These are phyloP conservation scores for Monosporascus sp. DNA, from an alignment of 2,329 filamentous ascomycete genomes.

Conservation along the genomic window DNA sequence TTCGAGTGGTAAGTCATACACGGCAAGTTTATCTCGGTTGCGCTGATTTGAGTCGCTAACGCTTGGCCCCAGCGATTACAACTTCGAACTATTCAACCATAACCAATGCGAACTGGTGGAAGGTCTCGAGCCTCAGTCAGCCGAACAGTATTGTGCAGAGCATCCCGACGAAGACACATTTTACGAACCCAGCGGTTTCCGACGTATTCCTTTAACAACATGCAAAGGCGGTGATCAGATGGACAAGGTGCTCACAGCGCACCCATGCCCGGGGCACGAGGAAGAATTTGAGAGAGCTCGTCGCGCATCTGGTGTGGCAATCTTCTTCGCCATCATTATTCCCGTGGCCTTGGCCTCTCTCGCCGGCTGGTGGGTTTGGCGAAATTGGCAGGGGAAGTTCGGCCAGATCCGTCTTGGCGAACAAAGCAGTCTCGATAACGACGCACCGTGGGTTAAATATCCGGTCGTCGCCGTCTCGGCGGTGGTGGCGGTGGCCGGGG, in stretches of 20 bases:
- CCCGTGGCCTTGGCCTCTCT: conserved; percentile 67
- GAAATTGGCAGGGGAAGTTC: conserved; percentile 83
- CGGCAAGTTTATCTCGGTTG: conserved; percentile 10
- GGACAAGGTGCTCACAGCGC: conserved; percentile 59
- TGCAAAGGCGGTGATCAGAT: conserved; percentile 72
- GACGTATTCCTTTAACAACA: conserved; percentile 83
- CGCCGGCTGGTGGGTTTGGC: conserved; percentile 80
- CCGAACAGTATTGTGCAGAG: conserved; percentile 46
- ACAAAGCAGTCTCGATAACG: conserved; percentile 56
- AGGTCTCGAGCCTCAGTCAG: conserved; percentile 59
- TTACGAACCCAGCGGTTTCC: conserved; percentile 82
- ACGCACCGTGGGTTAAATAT: conserved; percentile 74
- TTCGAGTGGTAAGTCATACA: conserved; percentile 74
- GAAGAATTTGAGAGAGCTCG: conserved; percentile 72
- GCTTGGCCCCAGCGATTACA: conserved; percentile 67
- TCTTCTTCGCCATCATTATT: conserved; percentile 82
- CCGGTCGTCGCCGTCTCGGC: conserved; percentile 72
- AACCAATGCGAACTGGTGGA: conserved; percentile 72
- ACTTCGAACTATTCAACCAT: conserved; percentile 76
- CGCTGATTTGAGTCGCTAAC: conserved; percentile 20
- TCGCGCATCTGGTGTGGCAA: conserved; percentile 62
- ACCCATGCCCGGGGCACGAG: conserved; percentile 73
- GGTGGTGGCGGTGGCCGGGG: conserved; percentile 52
- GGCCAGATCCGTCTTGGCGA: conserved; percentile 90
- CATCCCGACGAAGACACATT: conserved; percentile 71